Conservation (phyloP, 202 grass and related monocot species). For the Zizania palustris region DNA sequence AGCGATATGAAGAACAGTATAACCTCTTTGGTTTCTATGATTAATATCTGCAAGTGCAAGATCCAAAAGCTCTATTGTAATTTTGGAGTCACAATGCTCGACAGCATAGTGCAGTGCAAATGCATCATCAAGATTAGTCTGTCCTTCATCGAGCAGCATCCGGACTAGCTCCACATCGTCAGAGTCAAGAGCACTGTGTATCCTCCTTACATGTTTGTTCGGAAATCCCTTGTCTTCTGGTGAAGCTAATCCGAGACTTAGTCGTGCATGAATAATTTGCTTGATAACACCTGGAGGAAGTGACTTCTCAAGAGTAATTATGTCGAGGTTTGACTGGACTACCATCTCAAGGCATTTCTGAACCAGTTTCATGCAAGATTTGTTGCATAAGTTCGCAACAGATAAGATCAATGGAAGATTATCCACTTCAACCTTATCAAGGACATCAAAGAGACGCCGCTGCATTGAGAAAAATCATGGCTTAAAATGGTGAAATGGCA, state of each 20-base stretch:
- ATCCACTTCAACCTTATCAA: slow-evolving; percentile 71
- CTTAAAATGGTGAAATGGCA: not conserved
- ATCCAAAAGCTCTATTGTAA: slow-evolving; percentile 85
- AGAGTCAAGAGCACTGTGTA: slow-evolving; percentile 75
- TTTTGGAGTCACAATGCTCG: slow-evolving; percentile 85
- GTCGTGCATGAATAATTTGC: slow-evolving; percentile 60
- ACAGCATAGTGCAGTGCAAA: slow-evolving; percentile 95
- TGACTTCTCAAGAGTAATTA: slow-evolving; percentile 72
- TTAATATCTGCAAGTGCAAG: slow-evolving; percentile 91
- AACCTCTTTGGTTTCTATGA: slow-evolving; percentile 71
- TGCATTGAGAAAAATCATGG: slow-evolving; percentile 41
- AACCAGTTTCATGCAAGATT: slow-evolving; percentile 60
- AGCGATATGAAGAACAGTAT: slow-evolving; percentile 88
- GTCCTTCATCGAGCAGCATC: slow-evolving; percentile 87
- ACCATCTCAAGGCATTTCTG: slow-evolving; percentile 70
- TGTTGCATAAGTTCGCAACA: slow-evolving; percentile 65
- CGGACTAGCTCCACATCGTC: slow-evolving; percentile 90
- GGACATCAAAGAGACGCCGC: slow-evolving; percentile 82
- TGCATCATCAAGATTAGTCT: slow-evolving; percentile 83
- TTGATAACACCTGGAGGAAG: slow-evolving; percentile 58
- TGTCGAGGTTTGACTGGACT: slow-evolving; percentile 65
- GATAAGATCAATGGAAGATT: slow-evolving; percentile 75
- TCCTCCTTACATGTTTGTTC: slow-evolving; percentile 70
- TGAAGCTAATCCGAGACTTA: slow-evolving; percentile 52
- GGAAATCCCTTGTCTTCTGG: slow-evolving; percentile 53